Base-by-base conservation (phyloP, 2,329 filamentous ascomycete species). In the Aspergillus ochraceoroseus region DNA sequence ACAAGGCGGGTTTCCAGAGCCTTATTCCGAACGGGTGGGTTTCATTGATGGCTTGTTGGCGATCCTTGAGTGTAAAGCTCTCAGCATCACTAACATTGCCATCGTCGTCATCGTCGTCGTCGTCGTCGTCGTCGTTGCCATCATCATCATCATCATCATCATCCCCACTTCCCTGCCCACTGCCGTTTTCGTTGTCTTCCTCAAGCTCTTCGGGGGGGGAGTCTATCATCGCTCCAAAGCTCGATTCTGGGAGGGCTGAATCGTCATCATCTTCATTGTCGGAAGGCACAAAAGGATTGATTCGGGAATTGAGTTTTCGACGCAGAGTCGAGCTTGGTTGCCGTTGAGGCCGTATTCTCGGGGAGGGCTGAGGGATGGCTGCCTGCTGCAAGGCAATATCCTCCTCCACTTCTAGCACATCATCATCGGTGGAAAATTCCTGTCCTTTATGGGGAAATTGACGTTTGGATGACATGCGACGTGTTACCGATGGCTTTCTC, bases 11-110 rank as follows among this genome's bases (percentile, higher is more conserved):
- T 66, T 98, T 98, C 92, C 92, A 98, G 49, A 98, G 87, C 62
- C 94, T 82, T 61, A 98, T 96, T 73, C 92, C 92, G 57, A 98
- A 98, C 0, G 92, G 92, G 72, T 98, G 92, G 0, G 92, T 98
- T 64, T 95, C 84, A 68, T 98, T 98, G 73, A 98, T 98, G 51
- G 92, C 92, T 62, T 95, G 82, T 67, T 98, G 92, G 41, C 92
- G 81, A 64, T 98, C 92, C 64, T 94, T 95, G 55, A 98, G 76
- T 0, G 92, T 98, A 63, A 98, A 98, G 70, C 90, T 96, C 68
- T 95, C 92, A 1, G 92, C 85, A 55, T 96, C 92, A 63, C 90
- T 95, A 36, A 89, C 58, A 44, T 85, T 80, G 43, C 70, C 80
- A 20, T 85, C 82, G 13, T 85, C 54, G 4, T 51, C 84, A 7